Evolutionary conservation across 331 rosid genomes (phyloP).

Genomic region (Erythrophleum ivorense): DNA sequence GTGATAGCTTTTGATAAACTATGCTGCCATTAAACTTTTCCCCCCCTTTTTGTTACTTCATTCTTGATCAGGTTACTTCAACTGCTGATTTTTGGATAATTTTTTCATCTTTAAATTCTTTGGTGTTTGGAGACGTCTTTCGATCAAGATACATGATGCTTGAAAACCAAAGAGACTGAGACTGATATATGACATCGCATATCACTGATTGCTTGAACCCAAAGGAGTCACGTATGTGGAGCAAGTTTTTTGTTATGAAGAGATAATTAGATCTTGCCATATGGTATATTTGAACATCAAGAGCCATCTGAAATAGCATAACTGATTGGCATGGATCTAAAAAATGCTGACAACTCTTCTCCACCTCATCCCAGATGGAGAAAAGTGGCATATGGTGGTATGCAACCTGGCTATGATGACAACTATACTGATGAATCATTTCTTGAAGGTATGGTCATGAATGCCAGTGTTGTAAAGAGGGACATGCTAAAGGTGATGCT

Average conservation of each 20-base stretch:
- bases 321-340: not conserved
- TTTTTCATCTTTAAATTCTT: not conserved
- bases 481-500: slow-evolving; percentile 20
- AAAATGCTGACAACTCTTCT: not conserved
- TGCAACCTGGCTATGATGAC: slow-evolving; percentile 13
- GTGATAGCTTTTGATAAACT: no score
- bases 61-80: slow-evolving; percentile 1
- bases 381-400: slow-evolving; percentile 25
- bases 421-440: slow-evolving; percentile 14
- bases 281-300: not conserved
- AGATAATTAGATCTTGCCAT: not conserved
- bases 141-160: not conserved
- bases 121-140: not conserved
- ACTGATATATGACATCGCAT: not conserved
- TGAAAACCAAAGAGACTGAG: not conserved
- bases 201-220: not conserved
- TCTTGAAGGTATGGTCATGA: slow-evolving; percentile 14
- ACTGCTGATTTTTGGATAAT: not conserved
- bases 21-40: not conserved
- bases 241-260: not conserved
- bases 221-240: not conserved
- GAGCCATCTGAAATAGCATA: not conserved
- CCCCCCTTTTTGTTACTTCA: not conserved
- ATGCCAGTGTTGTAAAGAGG: slow-evolving; percentile 19
- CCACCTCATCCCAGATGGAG: slow-evolving; percentile 20